phyloP scores from a whole-genome alignment of 768 basidiomycete genomes.

The Amanita fuliginea region DNA sequence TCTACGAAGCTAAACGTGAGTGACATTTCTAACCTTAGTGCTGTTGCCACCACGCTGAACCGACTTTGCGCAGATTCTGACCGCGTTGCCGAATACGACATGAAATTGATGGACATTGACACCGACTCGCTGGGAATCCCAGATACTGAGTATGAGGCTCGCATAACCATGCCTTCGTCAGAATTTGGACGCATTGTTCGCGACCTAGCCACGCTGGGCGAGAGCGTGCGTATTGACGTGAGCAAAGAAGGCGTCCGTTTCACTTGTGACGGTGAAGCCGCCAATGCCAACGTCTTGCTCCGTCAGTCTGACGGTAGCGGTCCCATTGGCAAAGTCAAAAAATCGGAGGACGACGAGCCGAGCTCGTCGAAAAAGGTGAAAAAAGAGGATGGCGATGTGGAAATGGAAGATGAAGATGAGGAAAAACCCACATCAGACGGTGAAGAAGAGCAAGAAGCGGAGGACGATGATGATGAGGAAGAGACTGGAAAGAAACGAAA shows the following conservation, averaged over 20 bases:
- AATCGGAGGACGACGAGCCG: constrained; percentile 24
- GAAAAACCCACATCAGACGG: constrained; percentile 41
- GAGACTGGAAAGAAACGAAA: constrained; percentile 60
- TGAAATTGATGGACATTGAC: constrained; percentile 99
- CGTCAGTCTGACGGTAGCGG: constrained; percentile 53
- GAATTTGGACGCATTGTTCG: constrained; percentile 93
- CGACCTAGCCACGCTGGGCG: constrained; percentile 83
- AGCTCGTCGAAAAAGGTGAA: constrained; percentile 31
- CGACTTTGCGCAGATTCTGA: constrained; percentile 53
- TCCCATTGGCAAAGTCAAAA: constrained; percentile 29
- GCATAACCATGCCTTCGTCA: constrained; percentile 71
- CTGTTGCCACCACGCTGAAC: constrained; percentile 1
- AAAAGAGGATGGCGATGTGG: constrained; percentile 32
- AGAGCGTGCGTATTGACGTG: constrained; percentile 92
- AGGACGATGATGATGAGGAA: constrained; percentile 39
- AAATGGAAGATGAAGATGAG: constrained; percentile 32
- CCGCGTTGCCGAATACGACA: constrained; percentile 94
- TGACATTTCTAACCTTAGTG: constrained; percentile 10
- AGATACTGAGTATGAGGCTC: constrained; percentile 94
- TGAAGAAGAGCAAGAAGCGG: constrained; percentile 33
- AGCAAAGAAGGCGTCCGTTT: constrained; percentile 94
- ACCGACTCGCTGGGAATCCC: constrained; percentile 91
- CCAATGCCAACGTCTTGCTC: constrained; percentile 79
- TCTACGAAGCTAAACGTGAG: constrained; percentile 85
- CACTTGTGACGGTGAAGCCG: constrained; percentile 86